phyloP scores from a whole-genome alignment of 2,329 filamentous ascomycete species.

The Akanthomyces uredinophilus region DNA sequence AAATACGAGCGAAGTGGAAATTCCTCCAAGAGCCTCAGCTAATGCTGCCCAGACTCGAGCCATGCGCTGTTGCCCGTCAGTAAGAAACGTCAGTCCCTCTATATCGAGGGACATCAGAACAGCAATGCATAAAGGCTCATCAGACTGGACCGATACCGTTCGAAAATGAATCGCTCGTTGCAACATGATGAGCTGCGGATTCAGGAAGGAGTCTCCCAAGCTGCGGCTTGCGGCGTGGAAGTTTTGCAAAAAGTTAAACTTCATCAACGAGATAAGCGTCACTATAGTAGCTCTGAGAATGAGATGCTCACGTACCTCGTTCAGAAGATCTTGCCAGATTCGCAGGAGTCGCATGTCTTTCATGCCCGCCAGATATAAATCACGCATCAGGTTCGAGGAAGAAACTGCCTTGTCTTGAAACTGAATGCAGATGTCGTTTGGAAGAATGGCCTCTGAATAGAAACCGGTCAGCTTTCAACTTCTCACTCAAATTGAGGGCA shows the following conservation, averaged over 20 bases:
- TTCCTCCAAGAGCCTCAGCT: slow-evolving; percentile 15
- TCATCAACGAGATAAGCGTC: not conserved
- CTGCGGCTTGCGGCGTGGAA: not conserved
- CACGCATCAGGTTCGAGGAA: slow-evolving; percentile 13
- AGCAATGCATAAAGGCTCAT: slow-evolving; percentile 27
- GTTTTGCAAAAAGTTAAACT: slow-evolving; percentile 20
- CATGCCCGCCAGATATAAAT: slow-evolving; percentile 15
- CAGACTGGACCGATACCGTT: slow-evolving; percentile 25
- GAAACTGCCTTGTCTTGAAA: slow-evolving; percentile 27
- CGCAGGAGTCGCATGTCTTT: slow-evolving; percentile 17
- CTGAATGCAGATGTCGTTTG: slow-evolving; percentile 27
- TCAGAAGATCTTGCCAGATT: slow-evolving; percentile 20
- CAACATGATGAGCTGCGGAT: slow-evolving; percentile 17
- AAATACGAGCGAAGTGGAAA: slow-evolving; percentile 22
- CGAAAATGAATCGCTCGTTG: slow-evolving; percentile 25
- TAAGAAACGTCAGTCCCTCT: slow-evolving; percentile 13
- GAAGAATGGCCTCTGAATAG: slow-evolving; percentile 27
- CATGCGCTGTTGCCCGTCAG: slow-evolving; percentile 21
- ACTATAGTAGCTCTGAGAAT: not conserved
- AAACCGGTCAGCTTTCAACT: not conserved
- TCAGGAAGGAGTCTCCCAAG: not conserved
- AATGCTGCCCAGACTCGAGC: slow-evolving; percentile 22
- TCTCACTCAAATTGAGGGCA: too few species aligned
- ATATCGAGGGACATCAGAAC: slow-evolving; percentile 25
- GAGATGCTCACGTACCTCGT: slow-evolving; percentile 15